phyloP scores from a whole-genome alignment of 805 yeast species.

The Ogataea pilisensis region DNA sequence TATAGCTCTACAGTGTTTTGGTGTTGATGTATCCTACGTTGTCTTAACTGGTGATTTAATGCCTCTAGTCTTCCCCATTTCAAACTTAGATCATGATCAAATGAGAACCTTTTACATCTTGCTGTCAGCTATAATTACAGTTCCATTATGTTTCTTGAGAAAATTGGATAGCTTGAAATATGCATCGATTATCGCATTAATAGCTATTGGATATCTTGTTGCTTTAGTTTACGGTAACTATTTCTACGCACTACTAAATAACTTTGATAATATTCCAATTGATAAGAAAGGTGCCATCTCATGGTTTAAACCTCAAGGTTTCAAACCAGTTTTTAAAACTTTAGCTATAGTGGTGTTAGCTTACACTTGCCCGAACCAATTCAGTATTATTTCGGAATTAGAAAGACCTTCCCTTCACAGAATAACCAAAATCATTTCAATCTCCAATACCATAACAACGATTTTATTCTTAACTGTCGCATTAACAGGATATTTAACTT shows the following conservation, averaged over 20 bases:
- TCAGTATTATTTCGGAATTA: conserved; percentile 70
- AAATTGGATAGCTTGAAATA: conserved; percentile 66
- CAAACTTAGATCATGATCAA: conserved; percentile 27
- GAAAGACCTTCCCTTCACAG: conserved; percentile 48
- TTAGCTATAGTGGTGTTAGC: conserved; percentile 77
- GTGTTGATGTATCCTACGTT: conserved; percentile 67
- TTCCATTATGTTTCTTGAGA: conserved; percentile 61
- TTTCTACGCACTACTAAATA: conserved; percentile 22
- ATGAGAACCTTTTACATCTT: conserved; percentile 52
- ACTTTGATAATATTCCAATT: conserved; percentile 39
- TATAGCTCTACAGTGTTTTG: conserved; percentile 74
- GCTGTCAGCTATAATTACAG: conserved; percentile 45
- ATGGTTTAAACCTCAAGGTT: conserved; percentile 38
- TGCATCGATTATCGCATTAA: conserved; percentile 65
- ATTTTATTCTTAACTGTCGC: conserved; percentile 61
- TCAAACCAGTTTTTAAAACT: conserved; percentile 49
- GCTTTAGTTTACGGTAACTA: conserved; percentile 51
- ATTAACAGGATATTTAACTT: conserved; percentile 64
- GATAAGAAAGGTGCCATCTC: conserved; percentile 41
- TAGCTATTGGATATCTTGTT: conserved; percentile 61
- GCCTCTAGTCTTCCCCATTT: conserved; percentile 48
- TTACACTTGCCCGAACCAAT: conserved; percentile 78
- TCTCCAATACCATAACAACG: conserved; percentile 52
- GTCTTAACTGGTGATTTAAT: conserved; percentile 75
- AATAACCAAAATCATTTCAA: conserved; percentile 38